Base-by-base conservation (phyloP, 352 stramenopile species). In the Pythium guiyangense region DNA sequence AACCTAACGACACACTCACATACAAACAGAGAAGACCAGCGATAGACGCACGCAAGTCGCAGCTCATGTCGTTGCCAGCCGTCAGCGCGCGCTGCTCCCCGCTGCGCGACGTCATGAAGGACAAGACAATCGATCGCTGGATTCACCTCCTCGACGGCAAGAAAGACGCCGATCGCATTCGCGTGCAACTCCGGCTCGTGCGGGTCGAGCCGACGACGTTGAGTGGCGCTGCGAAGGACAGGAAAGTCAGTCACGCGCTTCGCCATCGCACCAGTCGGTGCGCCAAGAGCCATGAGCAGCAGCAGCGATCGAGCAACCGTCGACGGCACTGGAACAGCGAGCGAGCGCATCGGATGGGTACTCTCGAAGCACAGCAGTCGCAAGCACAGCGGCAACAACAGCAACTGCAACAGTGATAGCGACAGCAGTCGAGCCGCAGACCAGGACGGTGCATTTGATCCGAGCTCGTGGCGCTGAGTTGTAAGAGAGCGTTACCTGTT, bases 121-220 rank as follows among this genome's bases (percentile, higher is more conserved):
- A 84, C 10, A 22, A 61, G 40, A 86, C 73, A 0, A 54, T 74
- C 44, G 82, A 92, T 62, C 72, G 64, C 37, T 90, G 79, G 79
- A 52, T 92, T 45, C 61, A 80, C 35, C 63, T 92, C 27, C 60
- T 64, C 26, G 67, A 69, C 39, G 72, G 74, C 42, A 86, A 84
- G 56, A 81, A 77, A 20, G 59, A 73, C 44, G 82, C 74, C 9
- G 82, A 79, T 15, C 67, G 74, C 9, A 70, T 92, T 44, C 70
- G 82, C 56, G 66, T 92, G 42, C 82, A 92, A 64, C 34, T 90
- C 58, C 78, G 79, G 54, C 66, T 91, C 40, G 53, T 84, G 26
- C 62, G 42, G 2, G 68, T 73, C 17, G 72, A 78, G 20, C 57
- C 55, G 22, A 51, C 27, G 64, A 59, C 18, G 20, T 42, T 40